Evolutionary conservation across 805 yeast genomes (phyloP).

Genomic region (Metschnikowia vanudenii): DNA sequence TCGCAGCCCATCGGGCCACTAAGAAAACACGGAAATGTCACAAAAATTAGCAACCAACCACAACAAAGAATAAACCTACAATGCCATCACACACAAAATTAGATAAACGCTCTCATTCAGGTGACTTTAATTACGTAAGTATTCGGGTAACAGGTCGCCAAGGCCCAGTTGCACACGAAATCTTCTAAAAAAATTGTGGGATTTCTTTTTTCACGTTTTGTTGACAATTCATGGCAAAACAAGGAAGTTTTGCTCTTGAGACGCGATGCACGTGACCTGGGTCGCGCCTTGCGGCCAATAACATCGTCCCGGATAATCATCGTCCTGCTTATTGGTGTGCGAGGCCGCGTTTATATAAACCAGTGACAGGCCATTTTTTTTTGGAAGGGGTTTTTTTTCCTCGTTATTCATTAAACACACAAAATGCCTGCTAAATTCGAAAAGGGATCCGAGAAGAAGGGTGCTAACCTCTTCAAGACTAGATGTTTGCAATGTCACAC

Average conservation of each 20-base stretch:
- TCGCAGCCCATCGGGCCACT: slow-evolving; percentile 1
- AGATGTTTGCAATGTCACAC: slow-evolving; percentile 99
- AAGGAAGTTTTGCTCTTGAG: background rate
- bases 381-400: background rate
- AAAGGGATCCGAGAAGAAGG: slow-evolving; percentile 61
- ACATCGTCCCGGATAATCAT: slow-evolving; percentile 14
- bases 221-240: background rate
- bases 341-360: slow-evolving; percentile 15
- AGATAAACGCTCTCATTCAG: too few relatives aligned
- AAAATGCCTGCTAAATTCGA: slow-evolving; percentile 47
- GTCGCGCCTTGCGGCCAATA: slow-evolving; percentile 16
- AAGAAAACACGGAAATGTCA: background rate
- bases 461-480: slow-evolving; percentile 97
- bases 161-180: too few relatives aligned
- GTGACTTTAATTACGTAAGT: too few relatives aligned
- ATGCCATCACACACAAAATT: too few relatives aligned
- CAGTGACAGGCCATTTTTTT: slow-evolving; percentile 4
- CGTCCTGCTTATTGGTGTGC: slow-evolving; percentile 19
- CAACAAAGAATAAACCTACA: too few relatives aligned
- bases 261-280: slow-evolving; percentile 6
- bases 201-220: background rate
- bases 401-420: background rate
- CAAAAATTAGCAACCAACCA: background rate
- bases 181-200: background rate
- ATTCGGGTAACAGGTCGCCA: too few relatives aligned